Percentiles rank a stretch among this genome's conserved stretches.
Conservation (phyloP, 129 eudicot species). For the Escallonia rubra region DNA sequence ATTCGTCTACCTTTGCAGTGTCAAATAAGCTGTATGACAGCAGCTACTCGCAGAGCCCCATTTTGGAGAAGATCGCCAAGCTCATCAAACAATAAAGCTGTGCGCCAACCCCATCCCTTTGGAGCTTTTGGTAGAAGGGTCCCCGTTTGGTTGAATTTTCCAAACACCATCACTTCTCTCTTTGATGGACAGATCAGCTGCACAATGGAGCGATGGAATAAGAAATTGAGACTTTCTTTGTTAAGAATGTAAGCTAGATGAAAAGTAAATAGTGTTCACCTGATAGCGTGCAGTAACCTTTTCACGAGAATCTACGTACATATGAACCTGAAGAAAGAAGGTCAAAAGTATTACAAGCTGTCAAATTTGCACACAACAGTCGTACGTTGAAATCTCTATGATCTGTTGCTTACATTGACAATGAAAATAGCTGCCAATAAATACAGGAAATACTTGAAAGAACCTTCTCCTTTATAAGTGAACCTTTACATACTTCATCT, state of each 20-base stretch:
- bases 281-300: constrained; percentile 99
- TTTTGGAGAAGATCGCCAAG: constrained; percentile 86
- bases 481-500: too few relatives aligned
- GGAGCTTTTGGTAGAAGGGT: constrained; percentile 99
- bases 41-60: constrained; percentile 85
- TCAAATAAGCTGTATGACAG: constrained; percentile 91
- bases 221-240: neutral
- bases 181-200: constrained; percentile 96
- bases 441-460: too few relatives aligned
- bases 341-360: neutral
- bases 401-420: too few relatives aligned
- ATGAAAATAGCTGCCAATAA: too few relatives aligned
- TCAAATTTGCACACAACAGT: too few relatives aligned
- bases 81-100: constrained; percentile 81
- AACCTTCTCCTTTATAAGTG: too few relatives aligned
- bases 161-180: constrained; percentile 96
- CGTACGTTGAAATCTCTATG: too few relatives aligned
- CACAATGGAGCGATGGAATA: neutral
- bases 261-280: constrained; percentile 31
- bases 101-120: constrained; percentile 99
- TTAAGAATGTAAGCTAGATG: neutral
- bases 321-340: constrained; percentile 59
- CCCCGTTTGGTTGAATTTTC: constrained; percentile 90
- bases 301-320: constrained; percentile 87
- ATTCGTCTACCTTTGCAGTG: constrained; percentile 5